phyloP scores from a whole-genome alignment of 2,329 filamentous ascomycete genomes.

The Orbilia quercus region DNA sequence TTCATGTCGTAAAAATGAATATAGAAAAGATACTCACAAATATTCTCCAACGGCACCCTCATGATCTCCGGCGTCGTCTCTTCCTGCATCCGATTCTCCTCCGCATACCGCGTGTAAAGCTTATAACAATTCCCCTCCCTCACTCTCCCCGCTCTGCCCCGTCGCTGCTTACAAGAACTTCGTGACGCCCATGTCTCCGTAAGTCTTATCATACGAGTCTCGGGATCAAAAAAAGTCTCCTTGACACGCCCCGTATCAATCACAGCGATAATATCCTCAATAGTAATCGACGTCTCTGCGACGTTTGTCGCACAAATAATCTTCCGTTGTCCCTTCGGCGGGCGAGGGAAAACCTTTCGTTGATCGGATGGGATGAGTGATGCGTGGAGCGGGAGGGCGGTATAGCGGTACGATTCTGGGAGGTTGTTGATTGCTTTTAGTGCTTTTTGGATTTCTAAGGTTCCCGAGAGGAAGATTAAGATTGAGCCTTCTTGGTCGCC shows the following conservation, averaged over 20 bases:
- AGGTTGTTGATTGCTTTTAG: slow-evolving; percentile 58
- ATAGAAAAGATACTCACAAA: slow-evolving; percentile 21
- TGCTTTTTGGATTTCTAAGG: slow-evolving; percentile 83
- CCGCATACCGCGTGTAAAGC: slow-evolving; percentile 86
- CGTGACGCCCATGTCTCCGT: slow-evolving; percentile 95
- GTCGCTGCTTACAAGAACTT: slow-evolving; percentile 92
- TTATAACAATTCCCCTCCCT: slow-evolving; percentile 93
- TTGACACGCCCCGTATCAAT: slow-evolving; percentile 96
- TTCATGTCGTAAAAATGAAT: no score
- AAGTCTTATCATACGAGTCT: slow-evolving; percentile 92
- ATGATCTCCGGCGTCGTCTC: slow-evolving; percentile 93
- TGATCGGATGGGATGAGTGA: slow-evolving; percentile 90
- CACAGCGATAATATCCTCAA: slow-evolving; percentile 95
- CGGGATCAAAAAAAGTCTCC: slow-evolving; percentile 91
- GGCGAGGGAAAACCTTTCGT: slow-evolving; percentile 80
- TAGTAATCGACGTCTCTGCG: slow-evolving; percentile 97
- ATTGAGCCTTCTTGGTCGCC: slow-evolving; percentile 82
- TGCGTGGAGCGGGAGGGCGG: slow-evolving; percentile 89
- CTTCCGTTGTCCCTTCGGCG: slow-evolving; percentile 85
- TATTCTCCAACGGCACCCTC: slow-evolving; percentile 81
- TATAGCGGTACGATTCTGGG: slow-evolving; percentile 60
- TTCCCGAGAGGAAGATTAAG: slow-evolving; percentile 90
- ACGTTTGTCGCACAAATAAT: slow-evolving; percentile 96
- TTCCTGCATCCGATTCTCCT: slow-evolving; percentile 82
- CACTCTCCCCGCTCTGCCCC: slow-evolving; percentile 92